Conservation (phyloP, 192 early-diverging fungal species). For the Spizellomyces punctatus region DNA sequence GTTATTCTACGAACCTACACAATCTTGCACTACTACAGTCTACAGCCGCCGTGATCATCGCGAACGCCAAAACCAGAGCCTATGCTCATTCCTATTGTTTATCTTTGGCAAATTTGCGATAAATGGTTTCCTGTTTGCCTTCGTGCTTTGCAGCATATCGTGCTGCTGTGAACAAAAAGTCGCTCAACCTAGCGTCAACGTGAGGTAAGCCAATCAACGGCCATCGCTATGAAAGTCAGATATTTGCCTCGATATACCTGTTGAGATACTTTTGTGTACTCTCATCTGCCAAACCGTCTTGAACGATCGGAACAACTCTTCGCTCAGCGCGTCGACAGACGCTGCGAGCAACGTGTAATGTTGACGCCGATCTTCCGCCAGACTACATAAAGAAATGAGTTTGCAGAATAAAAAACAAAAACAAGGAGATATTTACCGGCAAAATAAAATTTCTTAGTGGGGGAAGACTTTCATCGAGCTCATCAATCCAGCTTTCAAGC, state of each 20-base stretch:
- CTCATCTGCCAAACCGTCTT: slow-evolving; percentile 57
- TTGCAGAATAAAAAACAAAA: not conserved
- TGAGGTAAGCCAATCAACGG: not conserved
- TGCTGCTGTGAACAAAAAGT: slow-evolving; percentile 90
- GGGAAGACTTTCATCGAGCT: slow-evolving; percentile 67
- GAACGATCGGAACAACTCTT: slow-evolving; percentile 70
- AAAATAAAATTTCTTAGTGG: slow-evolving; percentile 83
- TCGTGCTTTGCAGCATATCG: slow-evolving; percentile 76
- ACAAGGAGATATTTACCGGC: slow-evolving; percentile 56
- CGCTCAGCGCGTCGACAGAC: slow-evolving; percentile 88
- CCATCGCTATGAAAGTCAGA: not conserved
- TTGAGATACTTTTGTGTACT: slow-evolving; percentile 73
- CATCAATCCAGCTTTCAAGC: slow-evolving; percentile 88
- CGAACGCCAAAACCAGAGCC: not conserved
- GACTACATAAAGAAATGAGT: slow-evolving; percentile 53
- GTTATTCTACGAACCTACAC: not conserved
- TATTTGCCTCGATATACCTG: slow-evolving; percentile 28
- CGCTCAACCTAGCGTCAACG: slow-evolving; percentile 63
- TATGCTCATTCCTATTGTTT: not conserved
- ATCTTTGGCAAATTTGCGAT: slow-evolving; percentile 49
- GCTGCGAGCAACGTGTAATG: slow-evolving; percentile 81
- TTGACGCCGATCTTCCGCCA: slow-evolving; percentile 79
- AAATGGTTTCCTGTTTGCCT: slow-evolving; percentile 75
- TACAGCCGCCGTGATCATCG: too few relatives aligned
- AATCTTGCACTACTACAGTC: too few relatives aligned